A percentile compares a stretch with the other conserved stretches of the same genome.
phyloP scores from a whole-genome alignment of 257 asterid species.

The Schizonepeta tenuifolia region DNA sequence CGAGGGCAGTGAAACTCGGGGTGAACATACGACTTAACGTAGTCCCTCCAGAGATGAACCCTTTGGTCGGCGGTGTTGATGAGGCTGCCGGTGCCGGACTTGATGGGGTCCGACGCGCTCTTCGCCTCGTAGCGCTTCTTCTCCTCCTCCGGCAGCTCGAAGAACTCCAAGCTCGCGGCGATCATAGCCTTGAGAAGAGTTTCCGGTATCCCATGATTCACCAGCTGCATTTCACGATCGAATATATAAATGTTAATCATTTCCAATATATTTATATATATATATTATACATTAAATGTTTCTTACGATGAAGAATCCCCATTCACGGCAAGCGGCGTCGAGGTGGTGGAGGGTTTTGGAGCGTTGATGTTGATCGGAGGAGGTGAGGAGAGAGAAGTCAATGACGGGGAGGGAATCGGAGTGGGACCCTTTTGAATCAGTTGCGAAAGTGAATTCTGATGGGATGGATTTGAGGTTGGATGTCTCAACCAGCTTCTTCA shows the following conservation, averaged over 20 bases:
- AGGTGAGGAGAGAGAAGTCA: constrained; percentile 44
- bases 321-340: constrained; percentile 45
- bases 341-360: constrained; percentile 35
- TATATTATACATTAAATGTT: too few species aligned
- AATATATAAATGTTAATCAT: too few species aligned
- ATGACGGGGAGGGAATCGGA: constrained; percentile 45
- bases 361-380: constrained; percentile 35
- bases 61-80: constrained; percentile 5
- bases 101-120: background rate
- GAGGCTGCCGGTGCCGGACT: constrained; percentile 6
- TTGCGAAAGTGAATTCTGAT: constrained; percentile 28
- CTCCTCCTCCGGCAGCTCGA: constrained; percentile 22
- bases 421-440: constrained; percentile 23
- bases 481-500: constrained; percentile 33
- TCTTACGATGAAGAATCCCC: constrained; percentile 46
- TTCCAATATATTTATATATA: too few species aligned
- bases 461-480: constrained; percentile 30
- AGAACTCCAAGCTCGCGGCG: background rate
- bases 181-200: background rate
- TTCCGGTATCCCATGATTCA: constrained; percentile 16
- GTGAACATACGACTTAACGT: background rate
- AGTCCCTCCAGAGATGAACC: constrained; percentile 17
- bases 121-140: constrained; percentile 10
- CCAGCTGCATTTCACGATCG: background rate
- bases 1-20: constrained; percentile 17